A percentile compares a stretch with the other conserved stretches of the same genome.
Evolutionary conservation across 352 stramenopile species (phyloP).

Genomic region (Blastocystis sp.): DNA sequence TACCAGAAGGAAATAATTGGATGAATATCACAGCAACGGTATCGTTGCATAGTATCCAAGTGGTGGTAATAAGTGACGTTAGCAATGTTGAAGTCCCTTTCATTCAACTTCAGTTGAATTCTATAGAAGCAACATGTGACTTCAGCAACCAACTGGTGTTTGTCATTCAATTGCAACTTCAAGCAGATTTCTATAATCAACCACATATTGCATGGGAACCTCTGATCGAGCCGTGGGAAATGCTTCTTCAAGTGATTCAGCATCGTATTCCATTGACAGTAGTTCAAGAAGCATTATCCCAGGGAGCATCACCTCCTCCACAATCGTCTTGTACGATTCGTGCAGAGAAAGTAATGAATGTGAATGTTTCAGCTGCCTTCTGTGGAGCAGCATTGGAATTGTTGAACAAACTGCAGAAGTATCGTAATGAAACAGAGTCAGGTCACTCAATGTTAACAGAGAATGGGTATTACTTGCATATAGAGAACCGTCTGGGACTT

Average conservation of each 20-base stretch:
- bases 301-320: not conserved
- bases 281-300: not conserved
- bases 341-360: slow-evolving; percentile 14
- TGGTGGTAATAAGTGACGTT: slow-evolving; percentile 25
- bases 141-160: slow-evolving; percentile 1
- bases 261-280: not conserved
- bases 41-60: not conserved
- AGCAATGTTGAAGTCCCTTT: slow-evolving; percentile 30
- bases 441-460: not conserved
- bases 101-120: not conserved
- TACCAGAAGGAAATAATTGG: not conserved
- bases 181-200: slow-evolving; percentile 45
- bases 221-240: slow-evolving; percentile 52
- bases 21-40: not conserved
- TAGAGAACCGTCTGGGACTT: slow-evolving; percentile 27
- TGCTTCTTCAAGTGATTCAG: slow-evolving; percentile 37
- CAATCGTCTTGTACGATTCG: not conserved
- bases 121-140: not conserved
- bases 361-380: slow-evolving; percentile 17
- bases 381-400: not conserved
- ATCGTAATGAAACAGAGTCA: not conserved
- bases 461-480: slow-evolving; percentile 39
- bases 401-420: not conserved
- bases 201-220: slow-evolving; percentile 29
- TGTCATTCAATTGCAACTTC: not conserved